phyloP scores from a whole-genome alignment of 1,139 yeast species.

The Taphrina communis region DNA sequence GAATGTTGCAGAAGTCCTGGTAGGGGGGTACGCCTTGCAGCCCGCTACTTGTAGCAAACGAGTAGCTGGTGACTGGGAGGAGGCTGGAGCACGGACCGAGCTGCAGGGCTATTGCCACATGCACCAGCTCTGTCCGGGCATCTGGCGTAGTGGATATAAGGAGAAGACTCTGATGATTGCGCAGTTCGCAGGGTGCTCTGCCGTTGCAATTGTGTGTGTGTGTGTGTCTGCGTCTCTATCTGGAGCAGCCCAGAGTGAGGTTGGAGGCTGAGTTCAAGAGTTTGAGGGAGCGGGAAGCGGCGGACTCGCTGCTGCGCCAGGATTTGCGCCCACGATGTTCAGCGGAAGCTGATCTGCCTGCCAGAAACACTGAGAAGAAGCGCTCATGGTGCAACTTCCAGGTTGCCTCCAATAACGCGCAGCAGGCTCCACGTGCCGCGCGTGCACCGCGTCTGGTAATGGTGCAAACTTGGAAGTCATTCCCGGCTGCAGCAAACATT shows the following conservation, averaged over 20 bases:
- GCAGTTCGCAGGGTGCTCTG: background rate
- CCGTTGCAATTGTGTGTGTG: background rate
- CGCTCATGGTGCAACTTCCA: too few species aligned
- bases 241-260: background rate
- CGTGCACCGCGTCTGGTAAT: too few species aligned
- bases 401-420: too few species aligned
- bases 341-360: too few species aligned
- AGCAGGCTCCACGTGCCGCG: too few species aligned
- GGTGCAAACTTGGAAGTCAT: too few species aligned
- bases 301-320: background rate
- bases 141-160: background rate
- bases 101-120: background rate
- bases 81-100: background rate
- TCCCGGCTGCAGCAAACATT: too few species aligned
- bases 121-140: too few species aligned
- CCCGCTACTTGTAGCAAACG: background rate
- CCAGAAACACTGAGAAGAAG: too few species aligned
- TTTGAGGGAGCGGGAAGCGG: background rate
- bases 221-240: background rate
- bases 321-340: background rate
- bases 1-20: background rate
- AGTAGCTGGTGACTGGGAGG: background rate
- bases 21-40: background rate
- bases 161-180: background rate
- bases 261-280: slow-evolving; percentile 1